Evolutionary conservation across 768 basidiomycete species (phyloP).

Genomic region (Harrya chromipes): DNA sequence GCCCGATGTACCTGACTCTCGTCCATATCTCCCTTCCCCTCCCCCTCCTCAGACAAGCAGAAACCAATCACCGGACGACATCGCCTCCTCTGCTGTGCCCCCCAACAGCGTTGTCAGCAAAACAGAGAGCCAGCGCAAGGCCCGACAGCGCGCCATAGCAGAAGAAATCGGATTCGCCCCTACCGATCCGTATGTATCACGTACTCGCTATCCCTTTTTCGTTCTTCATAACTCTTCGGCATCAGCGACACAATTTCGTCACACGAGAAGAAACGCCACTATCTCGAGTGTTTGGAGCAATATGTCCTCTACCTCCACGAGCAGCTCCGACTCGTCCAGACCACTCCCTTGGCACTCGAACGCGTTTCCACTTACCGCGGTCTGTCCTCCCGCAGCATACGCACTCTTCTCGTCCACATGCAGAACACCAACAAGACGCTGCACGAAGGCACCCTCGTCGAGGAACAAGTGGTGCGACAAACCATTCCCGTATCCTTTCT

Average conservation of each 20-base stretch:
- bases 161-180: conserved; percentile 53
- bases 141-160: conserved; percentile 55
- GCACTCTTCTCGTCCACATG: conserved; percentile 71
- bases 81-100: not conserved
- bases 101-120: conserved; percentile 21
- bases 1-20: not conserved
- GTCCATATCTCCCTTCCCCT: conserved; percentile 10
- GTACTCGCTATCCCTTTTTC: not conserved
- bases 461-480: conserved; percentile 52
- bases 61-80: conserved; percentile 12
- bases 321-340: conserved; percentile 50
- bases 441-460: conserved; percentile 46
- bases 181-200: conserved; percentile 55
- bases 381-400: conserved; percentile 59
- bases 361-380: conserved; percentile 52
- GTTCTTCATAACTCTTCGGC: not conserved
- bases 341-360: conserved; percentile 45
- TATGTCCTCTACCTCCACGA: conserved; percentile 67
- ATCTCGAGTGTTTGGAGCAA: conserved; percentile 69
- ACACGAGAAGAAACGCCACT: conserved; percentile 74
- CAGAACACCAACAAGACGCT: conserved; percentile 51
- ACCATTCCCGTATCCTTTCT: not conserved
- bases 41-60: conserved; percentile 5
- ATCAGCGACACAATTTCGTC: conserved; percentile 69
- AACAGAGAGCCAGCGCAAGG: conserved; percentile 51